Evolutionary conservation across 2,329 filamentous ascomycete species (phyloP).

Genomic region (Xenosphaeropsis pyriputrescens): DNA sequence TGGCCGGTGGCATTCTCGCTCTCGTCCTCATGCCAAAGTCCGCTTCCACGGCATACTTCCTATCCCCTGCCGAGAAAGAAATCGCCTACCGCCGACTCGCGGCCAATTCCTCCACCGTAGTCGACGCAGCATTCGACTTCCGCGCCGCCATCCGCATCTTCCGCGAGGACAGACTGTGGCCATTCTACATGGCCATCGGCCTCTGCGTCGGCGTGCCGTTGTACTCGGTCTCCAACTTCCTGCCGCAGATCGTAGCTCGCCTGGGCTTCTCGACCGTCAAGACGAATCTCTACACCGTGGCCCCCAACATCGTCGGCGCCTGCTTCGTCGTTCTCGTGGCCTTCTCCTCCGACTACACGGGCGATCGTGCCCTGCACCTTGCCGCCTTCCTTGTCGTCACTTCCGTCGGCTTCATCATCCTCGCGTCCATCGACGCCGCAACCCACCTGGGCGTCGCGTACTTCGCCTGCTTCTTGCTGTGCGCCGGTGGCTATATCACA

Average conservation of each 20-base stretch:
- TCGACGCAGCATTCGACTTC: constrained; percentile 33
- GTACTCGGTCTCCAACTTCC: constrained; percentile 33
- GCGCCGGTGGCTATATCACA: constrained; percentile 63
- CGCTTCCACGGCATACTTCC: constrained; percentile 48
- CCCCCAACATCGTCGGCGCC: constrained; percentile 60
- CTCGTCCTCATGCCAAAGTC: constrained; percentile 49
- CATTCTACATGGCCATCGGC: constrained; percentile 33
- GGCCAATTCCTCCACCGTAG: constrained; percentile 51
- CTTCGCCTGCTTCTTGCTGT: constrained; percentile 71
- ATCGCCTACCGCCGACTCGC: constrained; percentile 63
- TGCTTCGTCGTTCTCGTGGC: constrained; percentile 55
- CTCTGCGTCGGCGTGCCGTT: constrained; percentile 38
- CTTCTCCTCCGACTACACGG: constrained; percentile 44
- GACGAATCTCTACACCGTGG: constrained; percentile 68
- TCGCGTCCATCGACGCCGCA: constrained; percentile 50
- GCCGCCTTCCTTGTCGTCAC: constrained; percentile 52
- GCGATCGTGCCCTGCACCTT: constrained; percentile 44
- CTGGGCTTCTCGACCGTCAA: constrained; percentile 29
- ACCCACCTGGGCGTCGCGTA: constrained; percentile 51
- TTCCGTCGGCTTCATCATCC: constrained; percentile 63
- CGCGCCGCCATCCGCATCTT: constrained; percentile 32
- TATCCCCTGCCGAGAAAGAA: constrained; percentile 48
- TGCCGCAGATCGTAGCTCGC: constrained; percentile 34
- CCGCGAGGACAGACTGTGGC: constrained; percentile 17
- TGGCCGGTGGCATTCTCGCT: constrained; percentile 25